Conservation (phyloP, 441 rosid genomes). For the Hura crepitans region DNA sequence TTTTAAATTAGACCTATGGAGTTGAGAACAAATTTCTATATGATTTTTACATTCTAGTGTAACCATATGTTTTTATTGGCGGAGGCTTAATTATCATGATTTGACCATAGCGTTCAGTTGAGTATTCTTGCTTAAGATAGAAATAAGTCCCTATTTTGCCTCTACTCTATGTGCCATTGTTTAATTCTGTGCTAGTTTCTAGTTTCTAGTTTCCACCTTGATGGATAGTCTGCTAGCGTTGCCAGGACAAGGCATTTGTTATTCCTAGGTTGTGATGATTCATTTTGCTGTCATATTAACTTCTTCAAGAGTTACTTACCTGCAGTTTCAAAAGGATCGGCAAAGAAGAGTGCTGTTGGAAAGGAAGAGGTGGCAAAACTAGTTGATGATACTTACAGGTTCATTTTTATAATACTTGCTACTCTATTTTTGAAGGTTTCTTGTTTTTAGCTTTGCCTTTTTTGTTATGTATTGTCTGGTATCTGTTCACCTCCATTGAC, state of each 20-base stretch:
- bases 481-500: slow-evolving; percentile 20
- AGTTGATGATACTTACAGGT: slow-evolving; percentile 93
- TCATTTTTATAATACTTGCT: neutral
- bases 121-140: neutral
- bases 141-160: neutral
- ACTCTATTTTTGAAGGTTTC: neutral
- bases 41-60: neutral
- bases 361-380: slow-evolving; percentile 87
- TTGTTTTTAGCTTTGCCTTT: too few relatives aligned
- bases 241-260: neutral
- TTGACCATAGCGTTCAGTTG: neutral
- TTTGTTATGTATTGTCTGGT: too few relatives aligned
- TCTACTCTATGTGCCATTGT: neutral
- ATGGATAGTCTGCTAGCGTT: neutral
- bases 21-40: neutral
- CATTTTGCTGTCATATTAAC: neutral
- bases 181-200: neutral
- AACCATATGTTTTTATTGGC: neutral
- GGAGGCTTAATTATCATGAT: neutral
- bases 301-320: slow-evolving; percentile 17
- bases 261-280: neutral
- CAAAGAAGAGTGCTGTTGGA: slow-evolving; percentile 60
- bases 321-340: slow-evolving; percentile 59
- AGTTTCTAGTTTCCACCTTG: neutral
- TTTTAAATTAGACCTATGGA: neutral